phyloP scores from a whole-genome alignment of 352 stramenopile species.

The Globisporangium solare region DNA sequence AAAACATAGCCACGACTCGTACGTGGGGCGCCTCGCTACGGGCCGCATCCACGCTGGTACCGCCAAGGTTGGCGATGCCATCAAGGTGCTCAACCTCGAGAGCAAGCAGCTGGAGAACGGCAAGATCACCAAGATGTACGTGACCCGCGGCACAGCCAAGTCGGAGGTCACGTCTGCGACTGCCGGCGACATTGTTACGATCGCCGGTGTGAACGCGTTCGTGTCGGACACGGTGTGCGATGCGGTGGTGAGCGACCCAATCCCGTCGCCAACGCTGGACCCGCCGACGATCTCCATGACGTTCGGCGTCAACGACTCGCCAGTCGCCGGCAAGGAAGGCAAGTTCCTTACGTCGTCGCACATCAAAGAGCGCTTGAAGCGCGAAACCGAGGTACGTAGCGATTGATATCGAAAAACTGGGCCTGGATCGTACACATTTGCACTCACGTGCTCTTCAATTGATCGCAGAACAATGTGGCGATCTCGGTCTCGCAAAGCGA shows the following conservation, averaged over 20 bases:
- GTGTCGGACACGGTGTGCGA: conserved; percentile 90
- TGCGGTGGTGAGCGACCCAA: conserved; percentile 63
- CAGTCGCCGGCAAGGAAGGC: conserved; percentile 94
- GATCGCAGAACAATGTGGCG: conserved; percentile 94
- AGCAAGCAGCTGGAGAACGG: conserved; percentile 74
- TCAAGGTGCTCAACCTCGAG: conserved; percentile 88
- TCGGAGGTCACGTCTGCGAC: conserved; percentile 87
- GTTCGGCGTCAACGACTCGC: conserved; percentile 97
- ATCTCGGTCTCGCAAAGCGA: conserved; percentile 88
- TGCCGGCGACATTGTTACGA: conserved; percentile 96
- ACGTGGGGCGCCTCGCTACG: conserved; percentile 96
- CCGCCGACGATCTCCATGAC: conserved; percentile 98
- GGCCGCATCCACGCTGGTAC: conserved; percentile 92
- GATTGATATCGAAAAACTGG: too few species aligned
- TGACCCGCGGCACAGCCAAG: conserved; percentile 70
- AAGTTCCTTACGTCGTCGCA: conserved; percentile 96
- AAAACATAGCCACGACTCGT: conserved; percentile 92
- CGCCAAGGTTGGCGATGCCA: conserved; percentile 87
- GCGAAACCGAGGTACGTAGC: conserved; percentile 82
- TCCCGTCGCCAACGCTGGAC: conserved; percentile 92
- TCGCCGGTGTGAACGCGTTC: conserved; percentile 91
- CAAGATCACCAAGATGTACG: conserved; percentile 87
- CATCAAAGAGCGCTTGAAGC: conserved; percentile 92
- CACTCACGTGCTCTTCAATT: too few species aligned
- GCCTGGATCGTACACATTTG: background rate